Base-by-base conservation (phyloP, 176 grass and related monocot genomes). In the Rhynchospora tenuis region DNA sequence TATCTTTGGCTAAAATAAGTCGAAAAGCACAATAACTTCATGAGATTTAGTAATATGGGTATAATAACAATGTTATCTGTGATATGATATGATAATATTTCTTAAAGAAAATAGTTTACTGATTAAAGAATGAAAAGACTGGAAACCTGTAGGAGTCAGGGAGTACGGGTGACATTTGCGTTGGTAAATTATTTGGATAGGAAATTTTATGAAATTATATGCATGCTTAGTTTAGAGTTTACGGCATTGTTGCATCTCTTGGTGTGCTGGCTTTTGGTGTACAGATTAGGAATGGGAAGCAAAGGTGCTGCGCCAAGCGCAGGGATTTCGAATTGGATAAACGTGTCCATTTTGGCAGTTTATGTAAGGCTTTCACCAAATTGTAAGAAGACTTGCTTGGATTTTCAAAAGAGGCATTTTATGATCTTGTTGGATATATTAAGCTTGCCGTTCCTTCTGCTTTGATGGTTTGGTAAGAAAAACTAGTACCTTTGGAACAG, bases 181-280 rank as follows among this genome's bases (percentile, higher is more conserved):
- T n/a, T n/a, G n/a, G n/a, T n/a, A n/a, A n/a, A n/a, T n/a, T n/a
- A n/a, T n/a, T n/a, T n/a, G n/a, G n/a, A n/a, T n/a, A n/a, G n/a
- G n/a, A n/a, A n/a, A n/a, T n/a, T n/a, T n/a, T n/a, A n/a, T n/a
- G n/a, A n/a, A n/a, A n/a, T n/a, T n/a, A n/a, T n/a, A n/a, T n/a
- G n/a, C n/a, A n/a, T 97, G 91, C 29, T 94, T 19, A 94, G 90
- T 84, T 86, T 92, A 1, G 90, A 80, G 2, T 55, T 84, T 17
- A 90, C 94, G 0, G 83, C 90, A 7, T 51, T 89, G 47, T 82
- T 86, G 73, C 94, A 97, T 78, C 58, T 92, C 16, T 31, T 79
- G 4, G 90, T 97, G 9, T 97, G 94, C 67, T 97, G 94, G 94
- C 6, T 94, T 14, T 66, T 97, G 80, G 94, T 97, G 48, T 92